These are phyloP conservation scores for Fusarium sp. DNA, from an alignment of 2,329 filamentous ascomycete species.

Conservation along the genomic window DNA sequence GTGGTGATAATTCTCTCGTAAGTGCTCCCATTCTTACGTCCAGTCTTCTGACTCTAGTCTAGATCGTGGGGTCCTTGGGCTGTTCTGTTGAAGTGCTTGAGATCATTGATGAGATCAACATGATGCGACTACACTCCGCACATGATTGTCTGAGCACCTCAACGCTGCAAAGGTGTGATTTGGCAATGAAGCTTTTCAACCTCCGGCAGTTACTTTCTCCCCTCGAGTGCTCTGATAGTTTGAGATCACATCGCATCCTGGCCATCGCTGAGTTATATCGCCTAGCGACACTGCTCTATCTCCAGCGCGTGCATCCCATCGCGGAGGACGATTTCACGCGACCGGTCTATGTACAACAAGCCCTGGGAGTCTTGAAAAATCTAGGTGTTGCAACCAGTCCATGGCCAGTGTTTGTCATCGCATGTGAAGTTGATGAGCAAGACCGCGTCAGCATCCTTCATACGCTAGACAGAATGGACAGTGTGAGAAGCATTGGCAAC, in stretches of 20 bases:
- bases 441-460: not conserved
- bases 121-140: not conserved
- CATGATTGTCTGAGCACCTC: not conserved
- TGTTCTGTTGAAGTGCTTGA: not conserved
- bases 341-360: not conserved
- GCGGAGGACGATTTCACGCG: not conserved
- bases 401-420: not conserved
- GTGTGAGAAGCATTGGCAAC: not conserved
- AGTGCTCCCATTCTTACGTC: fast-evolving
- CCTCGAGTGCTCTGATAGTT: not conserved
- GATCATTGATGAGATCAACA: not conserved
- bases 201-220: not conserved
- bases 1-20: not conserved
- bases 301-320: not conserved
- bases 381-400: not conserved
- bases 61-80: not conserved
- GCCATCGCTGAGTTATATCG: not conserved
- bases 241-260: not conserved
- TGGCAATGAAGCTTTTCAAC: not conserved
- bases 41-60: not conserved
- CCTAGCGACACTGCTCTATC: not conserved
- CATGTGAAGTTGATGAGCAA: not conserved
- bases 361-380: not conserved
- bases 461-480: not conserved
- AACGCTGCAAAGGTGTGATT: not conserved